Evolutionary conservation across 2,329 filamentous ascomycete genomes (phyloP).

Genomic region (Ceratocystis alfenasii): DNA sequence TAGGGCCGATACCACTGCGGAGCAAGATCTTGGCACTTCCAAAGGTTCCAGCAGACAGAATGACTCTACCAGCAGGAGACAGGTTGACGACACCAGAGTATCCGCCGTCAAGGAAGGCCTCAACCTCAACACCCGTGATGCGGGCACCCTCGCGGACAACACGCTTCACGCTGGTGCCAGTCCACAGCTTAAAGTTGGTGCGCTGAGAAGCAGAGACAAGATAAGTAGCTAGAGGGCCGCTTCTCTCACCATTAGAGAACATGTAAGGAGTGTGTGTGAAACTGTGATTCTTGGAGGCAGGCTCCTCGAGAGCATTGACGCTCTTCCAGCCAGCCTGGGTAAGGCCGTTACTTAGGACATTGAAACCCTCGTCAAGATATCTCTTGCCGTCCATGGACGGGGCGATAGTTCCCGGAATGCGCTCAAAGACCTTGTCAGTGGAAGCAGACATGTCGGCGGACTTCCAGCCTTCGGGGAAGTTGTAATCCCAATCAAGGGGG

Average conservation of each 20-base stretch:
- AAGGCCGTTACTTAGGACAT: slow-evolving; percentile 49
- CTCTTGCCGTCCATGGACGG: slow-evolving; percentile 55
- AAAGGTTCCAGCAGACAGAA: slow-evolving; percentile 57
- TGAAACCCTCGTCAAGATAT: slow-evolving; percentile 56
- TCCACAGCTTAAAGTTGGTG: slow-evolving; percentile 55
- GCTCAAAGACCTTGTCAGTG: slow-evolving; percentile 49
- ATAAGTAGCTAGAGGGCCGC: slow-evolving; percentile 60
- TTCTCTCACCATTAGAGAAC: slow-evolving; percentile 53
- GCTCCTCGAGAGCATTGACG: slow-evolving; percentile 46
- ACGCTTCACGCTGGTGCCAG: slow-evolving; percentile 53
- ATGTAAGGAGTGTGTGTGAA: slow-evolving; percentile 56
- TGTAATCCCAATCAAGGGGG: slow-evolving; percentile 55
- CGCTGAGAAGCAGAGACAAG: slow-evolving; percentile 48
- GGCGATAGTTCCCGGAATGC: slow-evolving; percentile 57
- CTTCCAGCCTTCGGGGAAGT: slow-evolving; percentile 63
- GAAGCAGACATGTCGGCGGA: slow-evolving; percentile 48
- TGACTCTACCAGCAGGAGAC: slow-evolving; percentile 51
- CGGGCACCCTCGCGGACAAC: slow-evolving; percentile 51
- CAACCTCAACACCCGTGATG: slow-evolving; percentile 57
- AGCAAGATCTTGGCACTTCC: slow-evolving; percentile 58
- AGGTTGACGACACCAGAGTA: slow-evolving; percentile 49
- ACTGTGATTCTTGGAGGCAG: slow-evolving; percentile 52
- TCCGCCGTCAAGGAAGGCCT: slow-evolving; percentile 40
- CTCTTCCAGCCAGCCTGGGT: slow-evolving; percentile 46
- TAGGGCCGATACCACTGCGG: slow-evolving; percentile 54